phyloP scores from a whole-genome alignment of 2,329 filamentous ascomycete genomes.

The Cytospora leucostoma region DNA sequence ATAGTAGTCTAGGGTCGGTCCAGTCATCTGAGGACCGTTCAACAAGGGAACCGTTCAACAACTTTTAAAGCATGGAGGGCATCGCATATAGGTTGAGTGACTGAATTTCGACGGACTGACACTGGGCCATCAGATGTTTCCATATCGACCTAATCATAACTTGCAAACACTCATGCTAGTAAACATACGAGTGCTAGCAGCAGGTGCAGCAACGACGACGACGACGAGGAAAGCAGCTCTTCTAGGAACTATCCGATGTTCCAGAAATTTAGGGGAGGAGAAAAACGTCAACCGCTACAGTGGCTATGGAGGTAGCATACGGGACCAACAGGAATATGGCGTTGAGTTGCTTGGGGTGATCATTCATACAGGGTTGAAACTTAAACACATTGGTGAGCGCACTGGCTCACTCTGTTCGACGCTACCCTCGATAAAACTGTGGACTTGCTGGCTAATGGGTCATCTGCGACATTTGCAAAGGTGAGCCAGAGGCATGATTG shows the following conservation, averaged over 20 bases:
- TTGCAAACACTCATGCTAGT: neutral
- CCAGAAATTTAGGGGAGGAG: neutral
- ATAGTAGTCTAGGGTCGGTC: too few relatives aligned
- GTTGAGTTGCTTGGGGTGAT: constrained; percentile 6
- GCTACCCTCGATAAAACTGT: constrained; percentile 8
- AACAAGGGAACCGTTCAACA: too few relatives aligned
- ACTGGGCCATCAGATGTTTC: neutral
- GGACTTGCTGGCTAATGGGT: neutral
- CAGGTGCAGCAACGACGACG: too few relatives aligned
- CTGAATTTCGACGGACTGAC: constrained; percentile 8
- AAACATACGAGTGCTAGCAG: neutral
- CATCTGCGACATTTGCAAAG: neutral
- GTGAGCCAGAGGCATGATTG: constrained; percentile 2
- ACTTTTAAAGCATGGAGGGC: neutral
- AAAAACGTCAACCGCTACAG: too few relatives aligned
- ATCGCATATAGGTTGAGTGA: neutral
- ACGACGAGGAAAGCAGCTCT: neutral
- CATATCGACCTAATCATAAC: neutral
- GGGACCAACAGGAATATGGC: constrained; percentile 19
- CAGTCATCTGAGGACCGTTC: too few relatives aligned
- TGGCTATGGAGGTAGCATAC: neutral
- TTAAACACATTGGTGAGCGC: constrained; percentile 7
- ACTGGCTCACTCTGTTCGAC: neutral
- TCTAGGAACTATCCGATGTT: constrained; percentile 7
- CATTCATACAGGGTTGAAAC: constrained; percentile 4